These are phyloP conservation scores for Orbilia javanica DNA, from an alignment of 2,329 filamentous ascomycete species.

Conservation along the genomic window DNA sequence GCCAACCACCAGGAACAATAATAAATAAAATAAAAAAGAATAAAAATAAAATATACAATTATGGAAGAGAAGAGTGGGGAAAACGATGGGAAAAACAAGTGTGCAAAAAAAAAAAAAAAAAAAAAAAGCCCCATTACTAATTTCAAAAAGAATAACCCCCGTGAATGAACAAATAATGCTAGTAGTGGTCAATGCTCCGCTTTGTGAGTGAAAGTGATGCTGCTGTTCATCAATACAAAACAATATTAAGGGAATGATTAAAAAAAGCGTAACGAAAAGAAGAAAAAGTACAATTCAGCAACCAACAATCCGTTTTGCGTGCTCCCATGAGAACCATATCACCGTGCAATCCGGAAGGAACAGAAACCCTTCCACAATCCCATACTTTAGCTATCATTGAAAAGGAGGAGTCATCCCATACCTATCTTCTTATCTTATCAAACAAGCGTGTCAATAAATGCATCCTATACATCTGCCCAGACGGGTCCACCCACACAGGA, in stretches of 20 bases:
- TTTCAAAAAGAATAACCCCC: neutral
- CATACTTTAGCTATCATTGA: slow-evolving; percentile 1
- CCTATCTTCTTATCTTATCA: neutral
- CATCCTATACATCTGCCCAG: slow-evolving; percentile 61
- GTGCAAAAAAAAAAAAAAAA: slow-evolving; percentile 4
- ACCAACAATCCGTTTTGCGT: slow-evolving; percentile 33
- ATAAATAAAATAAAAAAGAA: neutral
- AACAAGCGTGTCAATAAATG: slow-evolving; percentile 2
- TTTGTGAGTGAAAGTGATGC: slow-evolving; percentile 26
- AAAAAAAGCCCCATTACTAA: slow-evolving; percentile 7
- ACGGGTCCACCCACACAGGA: slow-evolving; percentile 60
- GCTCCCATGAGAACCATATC: slow-evolving; percentile 31
- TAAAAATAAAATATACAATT: slow-evolving; percentile 30
- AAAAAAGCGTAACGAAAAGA: neutral
- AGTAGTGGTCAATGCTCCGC: slow-evolving; percentile 15
- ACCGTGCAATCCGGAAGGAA: slow-evolving; percentile 5
- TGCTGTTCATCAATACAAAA: slow-evolving; percentile 20
- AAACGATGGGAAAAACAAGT: no score
- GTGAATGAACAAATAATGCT: slow-evolving; percentile 14
- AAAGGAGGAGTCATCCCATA: neutral
- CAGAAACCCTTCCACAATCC: slow-evolving; percentile 13
- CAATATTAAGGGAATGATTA: neutral
- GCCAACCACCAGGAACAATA: neutral
- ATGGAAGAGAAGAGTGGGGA: slow-evolving; percentile 18
- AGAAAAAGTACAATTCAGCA: slow-evolving; percentile 13